These are phyloP conservation scores for Rosa multiflora DNA, from an alignment of 306 rosid genomes.

Conservation along the genomic window DNA sequence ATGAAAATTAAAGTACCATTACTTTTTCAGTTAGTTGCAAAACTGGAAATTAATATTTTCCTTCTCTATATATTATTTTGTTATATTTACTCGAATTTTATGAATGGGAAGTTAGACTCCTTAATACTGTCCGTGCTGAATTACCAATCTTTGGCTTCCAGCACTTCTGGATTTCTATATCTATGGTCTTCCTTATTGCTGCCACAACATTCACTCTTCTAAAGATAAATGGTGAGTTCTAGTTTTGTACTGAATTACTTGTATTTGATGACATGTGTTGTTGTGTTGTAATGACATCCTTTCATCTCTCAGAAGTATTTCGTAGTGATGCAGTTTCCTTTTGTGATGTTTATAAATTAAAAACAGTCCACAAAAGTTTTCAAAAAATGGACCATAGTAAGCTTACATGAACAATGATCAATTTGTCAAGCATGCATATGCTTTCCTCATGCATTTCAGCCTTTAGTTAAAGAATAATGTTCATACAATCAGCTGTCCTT, in stretches of 20 bases:
- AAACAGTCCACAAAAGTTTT: not conserved
- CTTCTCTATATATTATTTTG: not conserved
- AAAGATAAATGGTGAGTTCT: constrained; percentile 77
- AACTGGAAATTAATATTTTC: not conserved
- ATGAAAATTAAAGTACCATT: not conserved
- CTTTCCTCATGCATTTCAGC: not conserved
- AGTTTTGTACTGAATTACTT: constrained; percentile 16
- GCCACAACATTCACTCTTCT: constrained; percentile 87
- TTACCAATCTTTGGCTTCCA: constrained; percentile 38
- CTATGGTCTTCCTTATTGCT: constrained; percentile 96
- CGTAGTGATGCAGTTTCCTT: not conserved
- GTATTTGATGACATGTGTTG: not conserved
- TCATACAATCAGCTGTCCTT: not conserved
- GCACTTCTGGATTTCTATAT: constrained; percentile 99
- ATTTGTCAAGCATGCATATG: not conserved
- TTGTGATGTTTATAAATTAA: not conserved
- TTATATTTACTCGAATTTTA: not conserved
- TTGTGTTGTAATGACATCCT: not conserved
- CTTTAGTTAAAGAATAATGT: not conserved
- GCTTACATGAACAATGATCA: not conserved
- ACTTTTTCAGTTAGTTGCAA: not conserved
- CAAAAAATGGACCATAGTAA: not conserved
- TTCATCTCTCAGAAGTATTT: not conserved
- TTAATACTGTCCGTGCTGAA: constrained; percentile 28
- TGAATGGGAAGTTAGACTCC: not conserved